Evolutionary conservation across 2,329 filamentous ascomycete genomes (phyloP).

Genomic region (Claviceps fusiformis): DNA sequence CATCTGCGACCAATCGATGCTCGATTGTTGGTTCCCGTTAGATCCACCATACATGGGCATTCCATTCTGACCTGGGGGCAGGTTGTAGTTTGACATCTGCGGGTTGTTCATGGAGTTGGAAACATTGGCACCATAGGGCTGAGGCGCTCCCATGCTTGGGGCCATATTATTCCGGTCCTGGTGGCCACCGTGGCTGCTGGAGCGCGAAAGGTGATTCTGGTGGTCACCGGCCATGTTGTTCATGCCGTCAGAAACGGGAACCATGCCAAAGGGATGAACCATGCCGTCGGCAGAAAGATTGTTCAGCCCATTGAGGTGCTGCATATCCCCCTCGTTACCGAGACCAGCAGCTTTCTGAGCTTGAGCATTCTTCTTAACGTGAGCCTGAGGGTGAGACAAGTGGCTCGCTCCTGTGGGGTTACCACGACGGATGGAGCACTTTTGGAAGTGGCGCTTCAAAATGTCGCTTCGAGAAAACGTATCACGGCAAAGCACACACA

Average conservation of each 20-base stretch:
- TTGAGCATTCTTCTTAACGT: conserved; percentile 64
- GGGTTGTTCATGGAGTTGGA: conserved; percentile 50
- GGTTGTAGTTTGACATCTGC: conserved; percentile 50
- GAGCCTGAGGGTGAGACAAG: conserved; percentile 80
- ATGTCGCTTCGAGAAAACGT: conserved; percentile 98
- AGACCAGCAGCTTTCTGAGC: conserved; percentile 42
- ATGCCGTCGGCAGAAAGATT: conserved; percentile 44
- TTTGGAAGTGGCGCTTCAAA: conserved; percentile 96
- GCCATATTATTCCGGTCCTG: conserved; percentile 44
- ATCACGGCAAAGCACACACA: conserved; percentile 94
- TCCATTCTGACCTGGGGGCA: conserved; percentile 49
- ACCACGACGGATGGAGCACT: conserved; percentile 90
- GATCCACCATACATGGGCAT: conserved; percentile 50
- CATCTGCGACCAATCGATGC: conserved; percentile 67
- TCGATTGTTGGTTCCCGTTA: conserved; percentile 46
- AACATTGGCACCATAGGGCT: conserved; percentile 44
- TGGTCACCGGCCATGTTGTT: conserved; percentile 47
- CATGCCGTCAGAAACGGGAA: conserved; percentile 43
- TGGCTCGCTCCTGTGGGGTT: conserved; percentile 93
- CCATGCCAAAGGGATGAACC: conserved; percentile 44
- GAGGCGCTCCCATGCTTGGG: conserved; percentile 36
- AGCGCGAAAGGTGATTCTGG: conserved; percentile 43
- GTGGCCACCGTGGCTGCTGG: conserved; percentile 42
- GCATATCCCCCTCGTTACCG: conserved; percentile 39
- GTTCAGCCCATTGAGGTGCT: conserved; percentile 47